A percentile compares a stretch with the other conserved stretches of the same genome.
Evolutionary conservation across 176 grass and related monocot species (phyloP).

Genomic region (Cenchrus americanus): DNA sequence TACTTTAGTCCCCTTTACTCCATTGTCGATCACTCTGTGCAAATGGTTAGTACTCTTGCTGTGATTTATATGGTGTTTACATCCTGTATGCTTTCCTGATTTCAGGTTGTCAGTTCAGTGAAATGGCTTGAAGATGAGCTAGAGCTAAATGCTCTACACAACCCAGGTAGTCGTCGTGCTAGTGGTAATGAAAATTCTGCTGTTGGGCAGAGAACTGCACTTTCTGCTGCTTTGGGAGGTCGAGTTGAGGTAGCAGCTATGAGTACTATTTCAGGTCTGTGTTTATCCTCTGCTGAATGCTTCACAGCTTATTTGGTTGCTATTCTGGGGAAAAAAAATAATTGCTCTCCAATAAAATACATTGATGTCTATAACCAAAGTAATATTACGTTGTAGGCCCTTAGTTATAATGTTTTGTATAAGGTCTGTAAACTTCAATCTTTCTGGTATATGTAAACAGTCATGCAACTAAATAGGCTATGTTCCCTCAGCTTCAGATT

Average conservation of each 20-base stretch:
- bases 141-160: slow-evolving; percentile 94
- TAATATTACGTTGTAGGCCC: slow-evolving; percentile 10
- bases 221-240: slow-evolving; percentile 95
- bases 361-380: slow-evolving; percentile 24
- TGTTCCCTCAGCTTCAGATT: background rate
- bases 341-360: slow-evolving; percentile 34
- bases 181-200: slow-evolving; percentile 92
- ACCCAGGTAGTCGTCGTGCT: slow-evolving; percentile 80
- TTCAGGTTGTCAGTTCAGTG: slow-evolving; percentile 97
- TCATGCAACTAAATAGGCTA: background rate
- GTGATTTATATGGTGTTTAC: slow-evolving; percentile 11
- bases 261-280: slow-evolving; percentile 97
- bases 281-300: slow-evolving; percentile 34
- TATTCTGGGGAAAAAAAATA: background rate
- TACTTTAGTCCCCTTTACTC: too few relatives aligned
- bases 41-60: slow-evolving; percentile 5
- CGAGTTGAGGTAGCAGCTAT: slow-evolving; percentile 94
- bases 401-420: slow-evolving; percentile 1
- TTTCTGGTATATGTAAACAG: background rate
- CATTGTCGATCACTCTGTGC: background rate
- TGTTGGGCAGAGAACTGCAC: slow-evolving; percentile 82
- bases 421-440: slow-evolving; percentile 24
- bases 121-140: slow-evolving; percentile 99
- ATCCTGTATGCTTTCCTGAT: slow-evolving; percentile 37
- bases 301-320: slow-evolving; percentile 22